A percentile compares a stretch with the other conserved stretches of the same genome.
Conservation (phyloP, 164 flowering plant species). For the Liquidambar formosana region DNA sequence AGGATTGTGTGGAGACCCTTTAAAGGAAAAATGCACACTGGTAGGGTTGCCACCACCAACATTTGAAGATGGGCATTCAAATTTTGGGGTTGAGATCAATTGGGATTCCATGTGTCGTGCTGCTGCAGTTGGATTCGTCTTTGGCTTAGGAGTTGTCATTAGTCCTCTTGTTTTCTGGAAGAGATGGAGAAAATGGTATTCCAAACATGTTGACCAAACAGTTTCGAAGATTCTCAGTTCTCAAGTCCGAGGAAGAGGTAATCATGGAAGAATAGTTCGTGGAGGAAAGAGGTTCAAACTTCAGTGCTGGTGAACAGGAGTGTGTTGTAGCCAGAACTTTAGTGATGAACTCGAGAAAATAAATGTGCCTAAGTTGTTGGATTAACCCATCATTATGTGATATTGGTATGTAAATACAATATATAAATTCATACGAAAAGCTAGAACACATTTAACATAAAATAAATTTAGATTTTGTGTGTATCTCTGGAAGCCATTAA, state of each 20-base stretch:
- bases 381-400: no score
- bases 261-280: not conserved
- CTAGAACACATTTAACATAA: no score
- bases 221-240: not conserved
- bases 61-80: not conserved
- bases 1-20: not conserved
- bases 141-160: conserved; percentile 4
- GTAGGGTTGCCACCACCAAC: not conserved
- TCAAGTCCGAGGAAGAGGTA: not conserved
- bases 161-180: conserved; percentile 3
- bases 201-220: not conserved
- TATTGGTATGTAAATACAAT: no score
- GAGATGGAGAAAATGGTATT: conserved; percentile 10
- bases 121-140: not conserved
- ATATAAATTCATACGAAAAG: no score
- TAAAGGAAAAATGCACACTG: no score
- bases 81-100: no score
- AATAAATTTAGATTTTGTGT: no score
- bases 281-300: not conserved
- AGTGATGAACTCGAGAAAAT: no score
- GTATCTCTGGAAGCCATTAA: no score
- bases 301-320: no score
- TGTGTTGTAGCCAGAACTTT: no score
- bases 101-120: not conserved
- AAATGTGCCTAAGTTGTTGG: no score